Conservation (phyloP, 2,329 filamentous ascomycete genomes). For the Epichloe scottii region DNA sequence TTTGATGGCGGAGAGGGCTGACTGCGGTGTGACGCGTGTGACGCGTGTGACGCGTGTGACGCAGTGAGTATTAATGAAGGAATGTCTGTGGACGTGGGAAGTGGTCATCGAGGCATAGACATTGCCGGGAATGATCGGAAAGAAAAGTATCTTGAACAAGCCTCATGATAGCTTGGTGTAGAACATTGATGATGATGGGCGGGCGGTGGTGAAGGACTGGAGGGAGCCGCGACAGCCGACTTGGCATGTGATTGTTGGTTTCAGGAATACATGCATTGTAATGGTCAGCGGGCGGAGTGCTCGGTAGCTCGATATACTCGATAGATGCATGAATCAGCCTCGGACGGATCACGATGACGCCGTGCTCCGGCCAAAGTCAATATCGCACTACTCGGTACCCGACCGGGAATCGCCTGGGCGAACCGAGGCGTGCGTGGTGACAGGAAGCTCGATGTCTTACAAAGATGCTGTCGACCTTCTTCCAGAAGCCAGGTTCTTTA, state of each 20-base stretch:
- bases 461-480: no score
- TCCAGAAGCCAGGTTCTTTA: no score
- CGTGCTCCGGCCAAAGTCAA: not conserved
- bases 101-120: not conserved
- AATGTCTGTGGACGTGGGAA: not conserved
- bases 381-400: not conserved
- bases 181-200: no score
- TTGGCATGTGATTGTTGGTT: constrained; percentile 4
- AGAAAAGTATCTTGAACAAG: not conserved
- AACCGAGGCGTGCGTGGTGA: not conserved
- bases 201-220: no score
- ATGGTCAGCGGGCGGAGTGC: not conserved
- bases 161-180: not conserved
- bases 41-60: not conserved
- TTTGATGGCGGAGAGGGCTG: not conserved
- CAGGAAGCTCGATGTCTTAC: no score
- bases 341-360: not conserved
- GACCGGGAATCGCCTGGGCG: not conserved
- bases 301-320: not conserved
- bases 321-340: not conserved
- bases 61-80: no score
- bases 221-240: not conserved
- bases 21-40: not conserved
- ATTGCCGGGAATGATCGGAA: constrained; percentile 3
- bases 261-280: not conserved